A percentile compares a stretch with the other conserved stretches of the same genome.
phyloP scores from a whole-genome alignment of 2,329 filamentous ascomycete genomes.

The Decorospora gaudefroyi region DNA sequence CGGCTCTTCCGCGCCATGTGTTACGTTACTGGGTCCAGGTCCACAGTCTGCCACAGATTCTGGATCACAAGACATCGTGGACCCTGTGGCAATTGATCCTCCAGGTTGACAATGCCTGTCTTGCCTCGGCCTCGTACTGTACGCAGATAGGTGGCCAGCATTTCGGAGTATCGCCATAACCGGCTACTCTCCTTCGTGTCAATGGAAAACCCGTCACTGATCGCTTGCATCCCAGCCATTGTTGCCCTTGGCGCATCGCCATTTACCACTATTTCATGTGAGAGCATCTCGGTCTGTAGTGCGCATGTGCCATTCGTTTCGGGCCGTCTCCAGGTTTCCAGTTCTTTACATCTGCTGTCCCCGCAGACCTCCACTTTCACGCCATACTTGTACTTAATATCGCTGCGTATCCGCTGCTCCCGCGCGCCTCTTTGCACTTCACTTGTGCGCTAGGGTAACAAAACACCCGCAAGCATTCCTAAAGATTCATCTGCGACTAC shows the following conservation, averaged over 20 bases:
- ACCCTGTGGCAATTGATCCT: constrained; percentile 29
- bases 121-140: constrained; percentile 28
- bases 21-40: constrained; percentile 6
- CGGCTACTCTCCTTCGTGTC: constrained; percentile 24
- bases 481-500: constrained; percentile 6
- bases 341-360: constrained; percentile 32
- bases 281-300: constrained; percentile 16
- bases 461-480: too few species aligned
- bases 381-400: constrained; percentile 12
- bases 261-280: constrained; percentile 24
- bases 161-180: constrained; percentile 39
- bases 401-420: too few species aligned
- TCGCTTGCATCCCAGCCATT: constrained; percentile 27
- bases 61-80: constrained; percentile 8
- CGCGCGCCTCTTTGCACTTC: too few species aligned
- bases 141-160: constrained; percentile 33
- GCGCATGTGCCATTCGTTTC: constrained; percentile 37
- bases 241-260: constrained; percentile 22
- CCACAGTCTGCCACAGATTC: too few species aligned
- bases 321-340: constrained; percentile 15
- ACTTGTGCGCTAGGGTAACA: too few species aligned
- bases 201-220: constrained; percentile 30
- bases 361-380: constrained; percentile 30
- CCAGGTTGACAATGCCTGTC: constrained; percentile 6
- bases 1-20: constrained; percentile 10